phyloP scores from a whole-genome alignment of 805 yeast genomes.

The Wickerhamiella dianesei region DNA sequence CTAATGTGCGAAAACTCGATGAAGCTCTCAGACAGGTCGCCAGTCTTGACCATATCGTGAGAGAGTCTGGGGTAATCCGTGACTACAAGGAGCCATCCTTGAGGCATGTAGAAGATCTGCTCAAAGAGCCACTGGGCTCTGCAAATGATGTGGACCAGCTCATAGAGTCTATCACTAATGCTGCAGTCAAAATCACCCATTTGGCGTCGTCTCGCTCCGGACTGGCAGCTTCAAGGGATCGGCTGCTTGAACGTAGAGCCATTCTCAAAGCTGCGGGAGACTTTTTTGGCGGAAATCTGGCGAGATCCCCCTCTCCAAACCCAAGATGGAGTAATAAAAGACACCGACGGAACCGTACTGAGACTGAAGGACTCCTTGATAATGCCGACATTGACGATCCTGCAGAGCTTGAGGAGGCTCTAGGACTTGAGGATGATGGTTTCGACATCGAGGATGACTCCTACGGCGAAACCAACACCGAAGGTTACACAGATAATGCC shows the following conservation, averaged over 20 bases:
- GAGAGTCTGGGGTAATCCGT: neutral
- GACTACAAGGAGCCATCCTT: neutral
- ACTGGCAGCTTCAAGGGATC: constrained; percentile 46
- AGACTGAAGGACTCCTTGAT: neutral
- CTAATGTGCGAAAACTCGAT: constrained; percentile 71
- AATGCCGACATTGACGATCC: neutral
- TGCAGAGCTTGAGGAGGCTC: neutral
- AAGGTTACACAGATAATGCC: neutral
- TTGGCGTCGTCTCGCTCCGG: constrained; percentile 52
- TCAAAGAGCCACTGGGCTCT: constrained; percentile 12
- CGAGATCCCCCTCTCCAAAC: neutral
- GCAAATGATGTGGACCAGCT: constrained; percentile 60
- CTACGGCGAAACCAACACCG: constrained; percentile 1
- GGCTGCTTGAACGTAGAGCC: constrained; percentile 56
- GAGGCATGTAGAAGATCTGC: neutral
- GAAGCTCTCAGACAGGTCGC: constrained; percentile 38
- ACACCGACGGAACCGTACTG: neutral
- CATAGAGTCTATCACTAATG: constrained; percentile 42
- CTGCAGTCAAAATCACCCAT: constrained; percentile 61
- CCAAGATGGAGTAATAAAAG: neutral
- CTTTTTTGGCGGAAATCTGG: constrained; percentile 22
- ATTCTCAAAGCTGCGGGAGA: constrained; percentile 39
- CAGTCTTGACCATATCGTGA: constrained; percentile 8
- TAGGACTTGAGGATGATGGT: constrained; percentile 6
- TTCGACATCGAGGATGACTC: constrained; percentile 17